Conservation (phyloP, 2,329 filamentous ascomycete species). For the Clonostachys chloroleuca region DNA sequence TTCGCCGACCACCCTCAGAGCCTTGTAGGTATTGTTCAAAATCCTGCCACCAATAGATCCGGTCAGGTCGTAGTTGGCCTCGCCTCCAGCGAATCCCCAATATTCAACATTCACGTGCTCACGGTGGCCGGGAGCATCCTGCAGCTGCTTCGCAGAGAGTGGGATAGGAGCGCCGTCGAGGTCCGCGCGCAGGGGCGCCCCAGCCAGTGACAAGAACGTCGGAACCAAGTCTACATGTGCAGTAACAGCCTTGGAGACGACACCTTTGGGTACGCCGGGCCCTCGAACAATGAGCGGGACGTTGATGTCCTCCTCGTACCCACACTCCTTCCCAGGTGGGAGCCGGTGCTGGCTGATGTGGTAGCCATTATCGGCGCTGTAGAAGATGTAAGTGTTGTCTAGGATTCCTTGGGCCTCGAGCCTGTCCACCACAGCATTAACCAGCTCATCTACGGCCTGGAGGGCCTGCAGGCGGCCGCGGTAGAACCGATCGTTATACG, state of each 20-base stretch:
- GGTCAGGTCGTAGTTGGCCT: slow-evolving; percentile 13
- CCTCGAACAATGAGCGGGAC: slow-evolving; percentile 44
- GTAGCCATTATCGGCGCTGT: slow-evolving; percentile 47
- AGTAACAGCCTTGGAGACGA: slow-evolving; percentile 31
- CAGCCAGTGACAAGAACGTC: slow-evolving; percentile 37
- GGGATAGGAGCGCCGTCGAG: slow-evolving; percentile 13
- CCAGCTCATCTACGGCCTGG: slow-evolving; percentile 39
- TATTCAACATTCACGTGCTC: slow-evolving; percentile 50
- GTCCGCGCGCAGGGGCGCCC: slow-evolving; percentile 11
- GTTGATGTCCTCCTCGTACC: slow-evolving; percentile 45
- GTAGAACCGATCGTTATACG: slow-evolving; percentile 31
- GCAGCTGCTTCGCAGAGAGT: slow-evolving; percentile 7
- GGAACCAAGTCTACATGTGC: slow-evolving; percentile 51
- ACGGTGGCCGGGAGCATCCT: not conserved
- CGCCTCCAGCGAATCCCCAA: slow-evolving; percentile 33
- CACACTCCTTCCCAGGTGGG: slow-evolving; percentile 42
- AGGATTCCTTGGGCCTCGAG: slow-evolving; percentile 22
- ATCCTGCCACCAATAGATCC: slow-evolving; percentile 1
- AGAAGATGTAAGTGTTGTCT: slow-evolving; percentile 44
- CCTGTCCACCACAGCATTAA: slow-evolving; percentile 27
- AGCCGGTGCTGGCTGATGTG: slow-evolving; percentile 48
- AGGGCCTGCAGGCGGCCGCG: slow-evolving; percentile 33
- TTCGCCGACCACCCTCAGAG: slow-evolving; percentile 35
- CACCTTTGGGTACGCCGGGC: slow-evolving; percentile 33
- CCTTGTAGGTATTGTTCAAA: slow-evolving; percentile 48